Evolutionary conservation across 805 yeast species (phyloP).

Genomic region (Candida maltosa): DNA sequence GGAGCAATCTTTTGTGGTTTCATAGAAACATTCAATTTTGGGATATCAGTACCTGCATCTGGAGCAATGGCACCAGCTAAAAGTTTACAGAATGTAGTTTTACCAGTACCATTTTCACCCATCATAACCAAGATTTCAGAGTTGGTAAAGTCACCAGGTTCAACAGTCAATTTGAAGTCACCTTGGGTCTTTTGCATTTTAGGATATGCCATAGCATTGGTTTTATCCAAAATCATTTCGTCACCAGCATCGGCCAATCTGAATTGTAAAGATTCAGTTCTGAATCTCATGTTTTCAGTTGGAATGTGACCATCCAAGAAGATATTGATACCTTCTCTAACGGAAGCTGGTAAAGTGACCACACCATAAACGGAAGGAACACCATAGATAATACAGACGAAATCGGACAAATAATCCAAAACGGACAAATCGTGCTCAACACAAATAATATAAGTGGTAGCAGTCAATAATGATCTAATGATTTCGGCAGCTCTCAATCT

Average conservation of each 20-base stretch:
- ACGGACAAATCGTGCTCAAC: slow-evolving; percentile 99
- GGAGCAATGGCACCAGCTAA: slow-evolving; percentile 92
- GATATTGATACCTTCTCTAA: slow-evolving; percentile 98
- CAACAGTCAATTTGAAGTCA: slow-evolving; percentile 82
- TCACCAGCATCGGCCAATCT: slow-evolving; percentile 89
- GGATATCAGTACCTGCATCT: slow-evolving; percentile 75
- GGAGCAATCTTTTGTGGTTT: slow-evolving; percentile 99
- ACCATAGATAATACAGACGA: slow-evolving; percentile 94
- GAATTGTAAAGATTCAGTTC: slow-evolving; percentile 93
- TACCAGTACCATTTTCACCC: slow-evolving; percentile 99
- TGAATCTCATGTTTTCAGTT: slow-evolving; percentile 93
- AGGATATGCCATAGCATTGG: slow-evolving; percentile 76
- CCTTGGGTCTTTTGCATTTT: slow-evolving; percentile 89
- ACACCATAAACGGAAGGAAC: slow-evolving; percentile 99
- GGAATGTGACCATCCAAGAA: slow-evolving; percentile 98
- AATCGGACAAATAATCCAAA: slow-evolving; percentile 93
- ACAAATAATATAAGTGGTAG: slow-evolving; percentile 84
- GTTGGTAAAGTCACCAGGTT: slow-evolving; percentile 88
- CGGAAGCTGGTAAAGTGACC: slow-evolving; percentile 93
- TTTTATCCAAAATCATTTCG: slow-evolving; percentile 68
- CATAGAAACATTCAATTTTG: slow-evolving; percentile 91
- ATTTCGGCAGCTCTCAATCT: slow-evolving; percentile 96
- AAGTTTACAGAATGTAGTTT: slow-evolving; percentile 93
- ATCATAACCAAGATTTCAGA: slow-evolving; percentile 97
- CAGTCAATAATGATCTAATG: slow-evolving; percentile 77